Base-by-base conservation (phyloP, 345 rosid species). In the Hypericum perforatum region DNA sequence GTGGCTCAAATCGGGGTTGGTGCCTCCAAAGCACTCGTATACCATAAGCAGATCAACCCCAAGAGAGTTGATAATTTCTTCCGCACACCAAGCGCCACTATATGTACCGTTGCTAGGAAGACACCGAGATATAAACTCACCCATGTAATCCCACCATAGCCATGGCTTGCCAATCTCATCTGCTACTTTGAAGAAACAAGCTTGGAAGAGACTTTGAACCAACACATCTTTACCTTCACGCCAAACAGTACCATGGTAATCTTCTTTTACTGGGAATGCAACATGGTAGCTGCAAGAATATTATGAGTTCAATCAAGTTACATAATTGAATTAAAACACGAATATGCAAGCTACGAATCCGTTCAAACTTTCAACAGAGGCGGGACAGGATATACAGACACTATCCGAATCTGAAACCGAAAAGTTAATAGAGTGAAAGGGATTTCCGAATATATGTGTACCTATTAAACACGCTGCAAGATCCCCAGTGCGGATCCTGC, bases 101-200 rank as follows among this genome's bases (percentile, higher is more conserved):
- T 79, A 79, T 71, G 70, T 79, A 63, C 76, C 63, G 29, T 73
- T 77, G 62, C 76, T 76, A 81, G 74, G 76, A 5, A 81, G 84
- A 67, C 84, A 79, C 37, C 84, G 65, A 63, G 74, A 73, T 0
- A 73, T 73, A 57, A 76, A 79, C 39, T 79, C 84, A 45, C 79
- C 69, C 46, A 76, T 81, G 54, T 79, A 79, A 62, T 79, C 84
- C 84, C 84, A 79, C 84, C 84, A 79, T 43, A 76, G 45, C 84
- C 84, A 79, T 0, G 84, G 84, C 59, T 73, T 76, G 32, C 79
- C 77, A 8, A 69, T 76, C 53, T 79, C 84, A 10, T 71, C 74
- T 56, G 75, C 16, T 43, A 79, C 81, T 71, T 74, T 73, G 40
- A 53, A 74, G 54, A 79, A 70, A 11, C 84, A 79, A 53, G 65